Percentiles rank a stretch among this genome's conserved stretches.
Conservation (phyloP, 192 early-diverging fungal species). For the Coemansia sp. region DNA sequence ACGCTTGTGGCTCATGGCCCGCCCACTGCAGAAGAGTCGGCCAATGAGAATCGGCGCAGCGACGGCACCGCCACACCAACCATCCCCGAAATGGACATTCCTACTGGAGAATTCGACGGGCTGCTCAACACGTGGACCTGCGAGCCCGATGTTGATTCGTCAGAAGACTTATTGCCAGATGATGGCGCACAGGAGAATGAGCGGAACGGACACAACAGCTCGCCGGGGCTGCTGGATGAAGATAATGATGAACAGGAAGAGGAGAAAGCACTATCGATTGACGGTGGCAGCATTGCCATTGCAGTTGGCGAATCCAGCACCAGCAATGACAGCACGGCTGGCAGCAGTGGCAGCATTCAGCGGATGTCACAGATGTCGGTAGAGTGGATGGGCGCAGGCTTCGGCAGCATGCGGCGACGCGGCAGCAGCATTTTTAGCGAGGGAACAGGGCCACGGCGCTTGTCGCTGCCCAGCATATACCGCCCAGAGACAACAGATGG, state of each 20-base stretch:
- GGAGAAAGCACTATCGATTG: not conserved
- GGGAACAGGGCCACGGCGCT: constrained; percentile 3
- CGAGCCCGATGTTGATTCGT: constrained; percentile 1
- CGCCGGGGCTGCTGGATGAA: not conserved
- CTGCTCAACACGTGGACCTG: constrained; percentile 48
- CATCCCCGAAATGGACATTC: constrained; percentile 39
- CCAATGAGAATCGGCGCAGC: constrained; percentile 1
- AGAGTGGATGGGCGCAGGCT: not conserved
- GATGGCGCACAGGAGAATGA: not conserved
- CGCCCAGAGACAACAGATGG: not conserved
- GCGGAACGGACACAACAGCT: not conserved
- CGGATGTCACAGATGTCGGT: constrained; percentile 3
- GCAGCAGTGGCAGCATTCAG: constrained; percentile 11
- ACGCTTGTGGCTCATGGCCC: constrained; percentile 32
- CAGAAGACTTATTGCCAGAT: no score
- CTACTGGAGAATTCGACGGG: constrained; percentile 27
- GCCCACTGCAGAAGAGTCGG: not conserved
- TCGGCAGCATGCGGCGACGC: constrained; percentile 5
- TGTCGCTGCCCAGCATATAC: constrained; percentile 12
- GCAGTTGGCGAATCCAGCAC: not conserved
- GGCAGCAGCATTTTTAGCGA: constrained; percentile 18
- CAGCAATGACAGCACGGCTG: constrained; percentile 8
- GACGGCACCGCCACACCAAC: constrained; percentile 7
- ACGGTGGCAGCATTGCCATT: not conserved
- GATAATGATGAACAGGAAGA: not conserved